Evolutionary conservation across 768 basidiomycete species (phyloP), one percentile per base, ranked within the genome.

Genomic region (Lactarius pseudohatsudake): DNA sequence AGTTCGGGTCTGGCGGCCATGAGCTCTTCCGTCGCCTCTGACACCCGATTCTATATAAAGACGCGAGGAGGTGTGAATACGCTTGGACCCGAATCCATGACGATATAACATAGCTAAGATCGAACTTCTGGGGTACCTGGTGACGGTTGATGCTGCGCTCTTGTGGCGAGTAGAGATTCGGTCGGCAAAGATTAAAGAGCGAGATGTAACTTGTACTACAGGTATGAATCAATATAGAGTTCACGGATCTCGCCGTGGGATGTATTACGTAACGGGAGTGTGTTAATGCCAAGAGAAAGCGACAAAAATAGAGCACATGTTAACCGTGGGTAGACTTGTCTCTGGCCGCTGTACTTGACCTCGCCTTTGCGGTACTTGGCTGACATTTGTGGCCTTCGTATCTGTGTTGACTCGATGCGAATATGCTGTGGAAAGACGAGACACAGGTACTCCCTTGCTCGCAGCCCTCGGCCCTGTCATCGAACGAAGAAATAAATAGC

Each of bases 41-140:
- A 80, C 81, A 26, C 81, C 81, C 76, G 47, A 50, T 50, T 50
- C 47, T 50, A 50, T 47, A 11, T 81, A 72, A 70, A 83, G 81
- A 18, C 79, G 78, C 3, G 80, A 79, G 1, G 81, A 81, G 43
- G 81, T 73, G 66, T 80, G 80, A 18, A 82, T 79, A 41, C 41
- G 45, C 45, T 11, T 16, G 10, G 45, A 8, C 47, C 22, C 22
- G 22, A 26, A 22, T 4, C 22, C 47, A 50, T 50, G 47, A 26
- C 47, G 47, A 50, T 4, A 50, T 15, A 26, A 68, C 80, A 2
- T 26, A 15, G 70, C 80, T 81, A 69, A 82, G 80, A n/a, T 76
- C 79, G 58, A 77, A 79, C 36, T 74, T 72, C 41, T 72, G 70
- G 32, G 72, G 61, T 80, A 81, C 50, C 75, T 77, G 53, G 76